Base-by-base conservation (phyloP, 2,329 filamentous ascomycete genomes). In the Botrytis deweyae region DNA sequence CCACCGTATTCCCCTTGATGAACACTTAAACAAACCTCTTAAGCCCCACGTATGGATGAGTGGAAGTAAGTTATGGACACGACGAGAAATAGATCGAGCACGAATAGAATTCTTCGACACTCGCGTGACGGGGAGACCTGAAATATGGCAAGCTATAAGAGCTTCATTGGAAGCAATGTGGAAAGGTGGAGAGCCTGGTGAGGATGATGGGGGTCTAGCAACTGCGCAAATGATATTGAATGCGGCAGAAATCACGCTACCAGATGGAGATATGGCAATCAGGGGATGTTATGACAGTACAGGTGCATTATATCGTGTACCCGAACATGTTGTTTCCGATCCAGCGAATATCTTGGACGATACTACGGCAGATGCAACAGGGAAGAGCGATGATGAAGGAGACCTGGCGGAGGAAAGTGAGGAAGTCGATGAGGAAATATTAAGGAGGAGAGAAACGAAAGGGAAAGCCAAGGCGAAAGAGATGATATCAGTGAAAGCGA, bases 51-150 rank as follows among this genome's bases (percentile, higher is more conserved):
- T 87, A 72, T 94, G 92, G 92, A 84, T 84, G 20, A 89, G 90
- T 73, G 87, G 86, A 75, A 86, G 87, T 71, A 88, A 88, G 33
- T 82, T 84, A 25, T 97, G 93, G 93, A 94, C 92, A 1, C 89
- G 88, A n/a, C 80, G 83, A 25, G 85, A 91, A 71, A 85, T 97
- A 3, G 88, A 90, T 74, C 86, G 86, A 46, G 93, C 97, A 83
- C 88, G 95, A 67, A 84, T 84, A 67, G 94, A 94, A 75, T 98
- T 97, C 85, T 98, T 97, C 82, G 94, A 98, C 75, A 98, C 95
- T 1, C 86, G 94, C 65, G 93, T 97, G 25, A 92, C 92, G 0
- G 94, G 94, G 3, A 87, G 89, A 6, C 80, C 87, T 7, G 93
- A 97, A 82, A 88, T 96, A 40, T 98, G 95, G 95, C 89, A 89